Conservation (phyloP, 352 stramenopile species). For the Aphanomyces cochlioides region DNA sequence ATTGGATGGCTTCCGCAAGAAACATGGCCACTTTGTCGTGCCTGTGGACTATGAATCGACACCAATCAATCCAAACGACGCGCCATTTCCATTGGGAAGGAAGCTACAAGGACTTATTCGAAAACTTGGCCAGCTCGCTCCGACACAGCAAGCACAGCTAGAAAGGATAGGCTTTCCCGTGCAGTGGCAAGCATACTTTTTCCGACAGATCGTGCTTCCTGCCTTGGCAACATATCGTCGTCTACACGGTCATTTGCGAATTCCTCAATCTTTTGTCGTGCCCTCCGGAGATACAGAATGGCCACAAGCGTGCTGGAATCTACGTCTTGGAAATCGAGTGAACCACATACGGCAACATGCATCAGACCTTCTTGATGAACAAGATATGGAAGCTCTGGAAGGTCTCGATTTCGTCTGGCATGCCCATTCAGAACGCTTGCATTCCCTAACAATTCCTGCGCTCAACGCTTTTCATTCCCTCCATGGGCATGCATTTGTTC, state of each 20-base stretch:
- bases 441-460: constrained; percentile 61
- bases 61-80: neutral
- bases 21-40: constrained; percentile 65
- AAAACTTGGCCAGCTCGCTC: constrained; percentile 33
- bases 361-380: constrained; percentile 42
- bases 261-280: constrained; percentile 91
- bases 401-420: constrained; percentile 90
- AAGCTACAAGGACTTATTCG: constrained; percentile 60
- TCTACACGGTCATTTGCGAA: constrained; percentile 81
- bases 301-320: constrained; percentile 75
- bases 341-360: constrained; percentile 81
- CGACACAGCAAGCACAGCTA: constrained; percentile 43
- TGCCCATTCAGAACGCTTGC: constrained; percentile 67
- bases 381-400: constrained; percentile 76
- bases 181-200: constrained; percentile 60
- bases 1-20: constrained; percentile 49
- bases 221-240: constrained; percentile 78
- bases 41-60: constrained; percentile 27
- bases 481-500: constrained; percentile 54
- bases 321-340: constrained; percentile 83
- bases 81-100: constrained; percentile 45
- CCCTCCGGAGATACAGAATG: constrained; percentile 56
- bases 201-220: constrained; percentile 55
- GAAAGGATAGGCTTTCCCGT: constrained; percentile 55
- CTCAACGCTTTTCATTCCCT: constrained; percentile 55